These are phyloP conservation scores for Combretum micranthum DNA, from an alignment of 345 rosid genomes.

Conservation along the genomic window DNA sequence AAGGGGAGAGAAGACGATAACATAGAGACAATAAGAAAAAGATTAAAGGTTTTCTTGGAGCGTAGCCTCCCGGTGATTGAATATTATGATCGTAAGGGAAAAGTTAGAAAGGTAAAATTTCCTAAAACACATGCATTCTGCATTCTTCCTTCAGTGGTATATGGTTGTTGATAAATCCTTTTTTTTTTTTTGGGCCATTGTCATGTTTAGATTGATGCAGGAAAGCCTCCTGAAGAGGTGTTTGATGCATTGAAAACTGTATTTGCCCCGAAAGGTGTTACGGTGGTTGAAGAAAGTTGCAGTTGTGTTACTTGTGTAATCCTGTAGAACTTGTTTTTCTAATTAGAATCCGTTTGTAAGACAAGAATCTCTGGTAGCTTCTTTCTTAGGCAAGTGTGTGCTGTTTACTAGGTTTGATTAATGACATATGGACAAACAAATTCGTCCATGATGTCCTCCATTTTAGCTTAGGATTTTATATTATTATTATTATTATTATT, in stretches of 20 bases:
- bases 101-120: constrained; percentile 49
- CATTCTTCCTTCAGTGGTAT: no score
- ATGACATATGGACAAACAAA: no score
- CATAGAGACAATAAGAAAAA: constrained; percentile 51
- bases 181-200: constrained; percentile 8
- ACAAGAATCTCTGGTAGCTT: no score
- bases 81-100: constrained; percentile 43
- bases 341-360: no score
- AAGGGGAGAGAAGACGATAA: constrained; percentile 84
- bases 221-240: constrained; percentile 55
- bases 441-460: no score
- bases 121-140: not conserved
- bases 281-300: constrained; percentile 11
- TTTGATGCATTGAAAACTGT: constrained; percentile 44
- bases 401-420: no score
- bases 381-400: no score
- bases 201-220: constrained; percentile 53
- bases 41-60: constrained; percentile 53
- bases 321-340: no score
- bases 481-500: no score
- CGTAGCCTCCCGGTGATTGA: constrained; percentile 53
- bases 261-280: constrained; percentile 37
- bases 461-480: no score
- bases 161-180: not conserved
- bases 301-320: no score